These are phyloP conservation scores for Lactifluus volemus DNA, from an alignment of 768 basidiomycete species.

Conservation along the genomic window DNA sequence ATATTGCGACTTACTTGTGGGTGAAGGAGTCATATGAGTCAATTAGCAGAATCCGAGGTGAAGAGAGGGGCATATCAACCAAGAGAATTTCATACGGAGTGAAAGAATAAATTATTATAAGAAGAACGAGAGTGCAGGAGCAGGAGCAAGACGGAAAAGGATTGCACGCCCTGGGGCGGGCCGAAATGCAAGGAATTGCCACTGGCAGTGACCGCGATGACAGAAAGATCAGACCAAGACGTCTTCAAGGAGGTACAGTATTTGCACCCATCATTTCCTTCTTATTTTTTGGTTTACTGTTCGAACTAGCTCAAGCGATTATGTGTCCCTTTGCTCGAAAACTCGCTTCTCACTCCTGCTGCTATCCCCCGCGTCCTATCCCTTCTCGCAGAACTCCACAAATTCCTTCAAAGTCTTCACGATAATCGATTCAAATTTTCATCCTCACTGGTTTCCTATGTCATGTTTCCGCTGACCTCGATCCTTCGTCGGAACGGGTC, in stretches of 20 bases:
- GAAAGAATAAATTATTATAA: not conserved
- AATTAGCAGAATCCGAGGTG: constrained; percentile 55
- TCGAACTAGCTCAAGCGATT: constrained; percentile 46
- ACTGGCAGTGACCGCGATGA: constrained; percentile 1
- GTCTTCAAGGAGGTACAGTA: constrained; percentile 16
- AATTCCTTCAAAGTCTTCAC: constrained; percentile 37
- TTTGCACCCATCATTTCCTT: not conserved
- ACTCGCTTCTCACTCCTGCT: constrained; percentile 52
- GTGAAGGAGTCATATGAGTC: constrained; percentile 88
- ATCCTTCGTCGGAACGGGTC: constrained; percentile 72
- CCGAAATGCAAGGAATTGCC: not conserved
- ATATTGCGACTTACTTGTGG: constrained; percentile 59
- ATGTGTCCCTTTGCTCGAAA: constrained; percentile 75
- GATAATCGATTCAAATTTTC: constrained; percentile 35
- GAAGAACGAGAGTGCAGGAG: too few species aligned
- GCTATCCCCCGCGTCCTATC: constrained; percentile 39
- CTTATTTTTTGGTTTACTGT: not conserved
- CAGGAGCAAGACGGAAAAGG: too few species aligned
- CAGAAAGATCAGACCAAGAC: not conserved
- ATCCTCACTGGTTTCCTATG: constrained; percentile 64
- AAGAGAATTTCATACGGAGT: not conserved
- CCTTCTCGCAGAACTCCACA: constrained; percentile 48
- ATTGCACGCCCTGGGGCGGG: too few species aligned
- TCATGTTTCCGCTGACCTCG: constrained; percentile 80
- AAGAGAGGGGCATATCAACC: constrained; percentile 22